Base-by-base conservation (phyloP, 306 rosid genomes). In the Ceratonia siliqua region DNA sequence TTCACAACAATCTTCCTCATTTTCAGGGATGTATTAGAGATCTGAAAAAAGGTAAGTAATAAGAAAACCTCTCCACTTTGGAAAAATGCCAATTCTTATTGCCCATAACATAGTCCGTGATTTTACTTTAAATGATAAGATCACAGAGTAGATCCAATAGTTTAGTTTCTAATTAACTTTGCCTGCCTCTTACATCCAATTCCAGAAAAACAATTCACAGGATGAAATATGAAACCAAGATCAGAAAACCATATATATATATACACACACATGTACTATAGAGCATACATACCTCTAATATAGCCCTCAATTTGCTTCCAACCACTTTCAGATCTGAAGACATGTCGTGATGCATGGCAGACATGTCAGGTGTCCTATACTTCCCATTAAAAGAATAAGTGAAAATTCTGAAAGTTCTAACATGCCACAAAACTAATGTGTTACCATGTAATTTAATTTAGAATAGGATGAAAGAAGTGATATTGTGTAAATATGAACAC, bases 291-390 rank as follows among this genome's bases (percentile, higher is more conserved):
- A 95, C 99, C 99, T 87, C 97, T 27, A 92, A 84, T 75, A 92
- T 65, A 62, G 90, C 91, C 74, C 81, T 90, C 72, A 95, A 87
- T 77, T 86, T 90, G 78, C 72, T 82, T 54, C 87, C 96, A 49
- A 92, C 95, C 70, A 87, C 90, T 78, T 70, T 89, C 68, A 92
- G 90, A 84, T 95, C 98, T 3, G 97, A 70, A 77, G 98, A 90
- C 3, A 87, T 74, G 67, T 95, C 99, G 2, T 86, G 94, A 86
- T 95, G 99, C 85, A 95, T 90, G 8, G 90, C 90, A 57, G 97
- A 90, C 97, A 95, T 89, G 84, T 81, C 91, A 18, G 96, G 94
- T 58, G 99, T 95, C 96, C 99, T 95, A 80, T 57, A 75, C 58
- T 74, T 76, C 33, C 71, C 73, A 79, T 24, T 52, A 54, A 45